Evolutionary conservation across 2,329 filamentous ascomycete species (phyloP).

Genomic region (Teratosphaeriaceae sp.): DNA sequence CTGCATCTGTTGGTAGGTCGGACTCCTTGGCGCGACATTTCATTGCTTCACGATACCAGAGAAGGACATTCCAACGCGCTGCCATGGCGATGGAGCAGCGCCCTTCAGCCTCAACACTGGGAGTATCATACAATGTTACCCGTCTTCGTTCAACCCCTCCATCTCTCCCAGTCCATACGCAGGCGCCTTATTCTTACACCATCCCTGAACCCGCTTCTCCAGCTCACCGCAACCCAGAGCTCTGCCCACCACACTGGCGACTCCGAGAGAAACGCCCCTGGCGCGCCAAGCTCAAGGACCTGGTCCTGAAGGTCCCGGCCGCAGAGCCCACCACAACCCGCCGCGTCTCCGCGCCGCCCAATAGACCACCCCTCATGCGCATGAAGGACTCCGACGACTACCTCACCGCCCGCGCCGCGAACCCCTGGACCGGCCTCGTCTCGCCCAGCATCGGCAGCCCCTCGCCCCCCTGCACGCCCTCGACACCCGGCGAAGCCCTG

Average conservation of each 20-base stretch:
- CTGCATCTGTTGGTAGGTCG: not conserved
- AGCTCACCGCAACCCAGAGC: conserved; percentile 11
- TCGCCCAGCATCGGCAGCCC: conserved; percentile 24
- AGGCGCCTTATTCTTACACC: conserved; percentile 9
- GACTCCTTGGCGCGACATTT: not conserved
- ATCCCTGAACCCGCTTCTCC: not conserved
- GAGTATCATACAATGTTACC: no score
- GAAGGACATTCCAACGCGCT: conserved; percentile 2
- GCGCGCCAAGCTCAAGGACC: conserved; percentile 12
- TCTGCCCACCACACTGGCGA: conserved; percentile 16
- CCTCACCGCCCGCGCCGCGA: conserved; percentile 28
- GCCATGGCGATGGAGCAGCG: conserved; percentile 4
- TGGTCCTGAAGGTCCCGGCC: conserved; percentile 13
- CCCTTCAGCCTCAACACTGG: no score
- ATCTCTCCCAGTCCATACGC: conserved; percentile 4
- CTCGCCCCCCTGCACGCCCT: conserved; percentile 20
- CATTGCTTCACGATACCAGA: no score
- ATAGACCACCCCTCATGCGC: conserved; percentile 19
- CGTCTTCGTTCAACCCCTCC: conserved; percentile 8
- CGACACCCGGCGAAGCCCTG: conserved; percentile 25
- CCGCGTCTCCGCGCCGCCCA: no score
- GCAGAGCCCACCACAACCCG: not conserved
- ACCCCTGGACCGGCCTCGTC: conserved; percentile 28
- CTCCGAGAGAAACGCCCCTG: conserved; percentile 10
- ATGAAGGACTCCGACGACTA: conserved; percentile 32